Evolutionary conservation across 768 basidiomycete species (phyloP), one percentile per base, ranked within the genome.

Genomic region (Lepiota subincarnata): DNA sequence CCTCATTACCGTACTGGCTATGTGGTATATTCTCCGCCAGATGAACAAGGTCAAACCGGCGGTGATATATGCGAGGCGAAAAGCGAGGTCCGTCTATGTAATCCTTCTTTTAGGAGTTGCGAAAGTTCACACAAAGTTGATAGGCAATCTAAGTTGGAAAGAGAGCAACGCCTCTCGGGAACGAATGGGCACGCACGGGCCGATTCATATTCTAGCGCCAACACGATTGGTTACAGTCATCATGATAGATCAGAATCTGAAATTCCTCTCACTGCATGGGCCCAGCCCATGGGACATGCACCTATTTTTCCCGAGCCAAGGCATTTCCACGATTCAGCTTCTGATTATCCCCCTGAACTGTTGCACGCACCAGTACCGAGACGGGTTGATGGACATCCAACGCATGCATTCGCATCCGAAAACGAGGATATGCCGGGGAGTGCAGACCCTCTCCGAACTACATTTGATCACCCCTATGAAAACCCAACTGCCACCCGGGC

Each of bases 1-100:
- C 35, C 38, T 91, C 16, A 80, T 95, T 58, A 94, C 93, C 0
- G 42, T 89, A 48, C 65, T 70, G 20, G 87, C 93, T 0, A 86
- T 88, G 76, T 94, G 89, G 89, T 95, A 88, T 65, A 89, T 96
- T 60, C 79, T 79, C 58, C 75, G 67, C 48, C 64, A 83, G 66
- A 89, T 96, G 80, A 81, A 83, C 66, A 70, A 73, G 49, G 81
- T 76, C 34, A 90, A 89, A 62, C 80, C 82, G 4, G 65, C 70
- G 2, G 77, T 90, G n/a, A 82, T 91, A 48, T 81, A 87, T 54
- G 80, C 76, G 10, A 73, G 84, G 36, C 80, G 87, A 41, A 89
- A 89, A 64, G 85, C 84, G 12, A 75, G 87, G 83, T 87, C 55
- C 60, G 65, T 22, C 38, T 14, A 10, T 19, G 4, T 39, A 10